Conservation (phyloP, 306 rosid species). For the Delonix regia region DNA sequence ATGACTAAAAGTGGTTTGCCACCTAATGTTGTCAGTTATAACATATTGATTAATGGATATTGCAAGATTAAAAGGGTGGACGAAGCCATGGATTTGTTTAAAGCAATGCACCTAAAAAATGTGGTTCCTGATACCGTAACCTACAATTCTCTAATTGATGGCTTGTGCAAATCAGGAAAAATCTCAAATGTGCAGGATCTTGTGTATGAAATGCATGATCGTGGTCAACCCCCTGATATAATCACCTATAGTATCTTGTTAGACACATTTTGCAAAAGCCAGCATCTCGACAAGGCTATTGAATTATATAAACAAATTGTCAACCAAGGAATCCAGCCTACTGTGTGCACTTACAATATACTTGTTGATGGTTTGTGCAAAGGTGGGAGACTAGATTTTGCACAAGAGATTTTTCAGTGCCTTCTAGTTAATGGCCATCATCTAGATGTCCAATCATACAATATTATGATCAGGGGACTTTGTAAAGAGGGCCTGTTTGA, state of each 20-base stretch:
- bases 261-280: slow-evolving; percentile 1
- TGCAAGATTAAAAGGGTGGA: neutral
- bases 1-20: neutral
- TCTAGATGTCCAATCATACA: neutral
- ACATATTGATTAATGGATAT: neutral
- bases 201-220: neutral
- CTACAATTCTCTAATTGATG: slow-evolving; percentile 4
- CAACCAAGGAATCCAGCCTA: neutral
- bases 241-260: neutral
- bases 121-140: neutral
- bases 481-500: slow-evolving; percentile 3
- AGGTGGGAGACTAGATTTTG: neutral
- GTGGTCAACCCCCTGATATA: neutral
- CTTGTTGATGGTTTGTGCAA: slow-evolving; percentile 6
- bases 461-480: neutral
- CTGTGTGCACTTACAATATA: neutral
- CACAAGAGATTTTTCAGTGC: neutral
- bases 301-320: neutral
- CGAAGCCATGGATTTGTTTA: neutral
- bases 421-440: neutral
- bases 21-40: neutral
- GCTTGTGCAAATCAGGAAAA: neutral
- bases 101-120: neutral
- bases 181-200: neutral
- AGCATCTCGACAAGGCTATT: neutral